Evolutionary conservation across 1,284 basidiomycete genomes (phyloP), one percentile per base, ranked within the genome.

Genomic region (Sanghuangporus sanghuang): DNA sequence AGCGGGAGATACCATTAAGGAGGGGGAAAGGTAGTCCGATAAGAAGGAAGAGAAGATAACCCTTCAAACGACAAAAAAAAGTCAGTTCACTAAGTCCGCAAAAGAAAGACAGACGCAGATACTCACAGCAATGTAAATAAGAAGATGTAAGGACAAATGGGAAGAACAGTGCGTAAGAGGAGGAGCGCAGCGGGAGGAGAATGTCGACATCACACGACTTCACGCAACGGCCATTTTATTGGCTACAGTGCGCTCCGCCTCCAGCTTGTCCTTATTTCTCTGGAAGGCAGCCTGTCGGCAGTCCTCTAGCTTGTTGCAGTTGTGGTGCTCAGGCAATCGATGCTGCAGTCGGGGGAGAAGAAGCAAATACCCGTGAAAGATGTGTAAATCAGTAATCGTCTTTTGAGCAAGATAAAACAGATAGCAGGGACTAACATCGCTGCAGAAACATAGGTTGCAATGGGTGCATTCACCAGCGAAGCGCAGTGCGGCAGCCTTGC

Each of bases 211-310:
- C 40, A 35, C 46, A 55, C 67, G 66, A 35, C 46, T 61, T 80
- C 79, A 93, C 74, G 87, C 89, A 58, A 85, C 86, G 64, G 87
- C 85, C 82, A 94, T 87, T 86, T 93, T 93, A 71, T 86, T 79
- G 42, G 87, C 86, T 39, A 91, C 86, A n/a, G 92, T 93, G 75
- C 88, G 85, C 77, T 94, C 92, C 68, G 85, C 85, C 80, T 93
- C 92, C 65, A 94, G 78, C 78, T 91, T 91, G 62, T 79, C 81
- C 84, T 93, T 93, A 80, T 93, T 93, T 72, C 85, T 82, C 69
- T 92, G 85, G 73, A 93, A 93, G 12, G 92, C 92, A 74, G 91
- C 87, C 74, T 92, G 87, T 68, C 87, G 79, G 76, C 92, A 93
- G 73, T 87, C 86, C 73, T 90, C 87, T 65, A 94, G 77, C 66